These are phyloP conservation scores for Phialophora tarda DNA, from an alignment of 2,329 filamentous ascomycete species.

Conservation along the genomic window DNA sequence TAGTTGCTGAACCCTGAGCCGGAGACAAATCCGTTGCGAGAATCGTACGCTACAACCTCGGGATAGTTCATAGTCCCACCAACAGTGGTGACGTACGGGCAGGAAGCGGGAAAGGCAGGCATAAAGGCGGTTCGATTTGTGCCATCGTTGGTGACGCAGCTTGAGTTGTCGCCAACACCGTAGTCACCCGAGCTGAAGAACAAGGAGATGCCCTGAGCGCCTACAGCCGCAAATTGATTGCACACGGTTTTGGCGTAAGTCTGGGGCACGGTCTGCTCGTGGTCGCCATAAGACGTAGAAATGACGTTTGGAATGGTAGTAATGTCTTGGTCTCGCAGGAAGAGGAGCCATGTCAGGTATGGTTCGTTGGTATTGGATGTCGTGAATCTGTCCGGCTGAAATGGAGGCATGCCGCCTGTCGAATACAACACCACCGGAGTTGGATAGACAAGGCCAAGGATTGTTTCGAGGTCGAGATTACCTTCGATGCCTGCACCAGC, in stretches of 20 bases:
- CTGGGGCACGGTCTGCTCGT: conserved; percentile 67
- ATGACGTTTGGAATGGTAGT: conserved; percentile 65
- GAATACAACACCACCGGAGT: conserved; percentile 62
- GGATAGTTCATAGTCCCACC: conserved; percentile 63
- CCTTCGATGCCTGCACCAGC: conserved; percentile 53
- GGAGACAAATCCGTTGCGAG: conserved; percentile 50
- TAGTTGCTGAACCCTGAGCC: conserved; percentile 61
- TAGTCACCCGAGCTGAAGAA: conserved; percentile 66
- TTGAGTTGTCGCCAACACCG: conserved; percentile 59
- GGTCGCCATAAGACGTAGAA: conserved; percentile 69
- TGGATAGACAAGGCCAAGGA: conserved; percentile 61
- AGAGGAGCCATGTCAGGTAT: conserved; percentile 67
- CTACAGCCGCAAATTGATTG: conserved; percentile 68
- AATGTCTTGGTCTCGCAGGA: conserved; percentile 57
- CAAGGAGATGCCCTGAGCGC: conserved; percentile 70
- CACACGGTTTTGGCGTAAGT: conserved; percentile 68
- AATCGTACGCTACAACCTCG: conserved; percentile 55
- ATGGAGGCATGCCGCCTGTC: conserved; percentile 62
- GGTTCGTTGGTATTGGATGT: conserved; percentile 67
- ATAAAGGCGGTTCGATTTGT: conserved; percentile 61
- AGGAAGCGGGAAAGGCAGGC: conserved; percentile 68
- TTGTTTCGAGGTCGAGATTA: conserved; percentile 65
- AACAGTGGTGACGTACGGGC: conserved; percentile 71
- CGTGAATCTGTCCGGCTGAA: conserved; percentile 55
- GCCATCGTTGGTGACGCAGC: conserved; percentile 66